Percentiles rank a stretch among this genome's conserved stretches.
Evolutionary conservation across 2,329 filamentous ascomycete genomes (phyloP).

Genomic region (Alternaria sp.): DNA sequence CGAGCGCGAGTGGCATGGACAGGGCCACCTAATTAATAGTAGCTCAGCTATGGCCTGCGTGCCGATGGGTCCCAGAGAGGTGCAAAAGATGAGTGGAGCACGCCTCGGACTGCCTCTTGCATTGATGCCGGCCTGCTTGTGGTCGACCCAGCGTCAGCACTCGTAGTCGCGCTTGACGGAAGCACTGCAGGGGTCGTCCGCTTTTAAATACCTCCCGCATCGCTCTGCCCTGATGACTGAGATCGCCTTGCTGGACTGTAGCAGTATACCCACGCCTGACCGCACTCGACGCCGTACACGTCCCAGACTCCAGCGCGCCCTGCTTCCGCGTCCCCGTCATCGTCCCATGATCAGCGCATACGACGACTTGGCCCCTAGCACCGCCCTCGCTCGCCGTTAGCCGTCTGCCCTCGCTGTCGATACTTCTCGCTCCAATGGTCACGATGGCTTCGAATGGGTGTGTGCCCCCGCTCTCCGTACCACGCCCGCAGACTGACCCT

Average conservation of each 20-base stretch:
- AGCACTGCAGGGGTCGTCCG: conserved; percentile 24
- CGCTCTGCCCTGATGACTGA: conserved; percentile 30
- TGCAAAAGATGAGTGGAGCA: conserved; percentile 26
- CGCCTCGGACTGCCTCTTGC: conserved; percentile 22
- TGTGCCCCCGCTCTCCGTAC: conserved; percentile 43
- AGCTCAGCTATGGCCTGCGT: conserved; percentile 25
- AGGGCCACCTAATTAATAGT: conserved; percentile 28
- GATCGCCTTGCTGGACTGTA: conserved; percentile 18
- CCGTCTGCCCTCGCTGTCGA: conserved; percentile 22
- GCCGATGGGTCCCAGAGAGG: conserved; percentile 30
- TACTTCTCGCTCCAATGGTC: conserved; percentile 48
- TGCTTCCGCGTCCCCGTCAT: neutral
- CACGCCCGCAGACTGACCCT: conserved; percentile 24
- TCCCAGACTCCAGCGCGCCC: neutral
- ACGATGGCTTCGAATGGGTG: conserved; percentile 54
- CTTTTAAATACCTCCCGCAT: conserved; percentile 37
- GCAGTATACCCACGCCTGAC: conserved; percentile 4
- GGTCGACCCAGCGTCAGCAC: conserved; percentile 26
- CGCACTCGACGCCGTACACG: conserved; percentile 1
- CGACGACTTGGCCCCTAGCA: conserved; percentile 4
- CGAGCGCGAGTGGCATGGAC: conserved; percentile 26
- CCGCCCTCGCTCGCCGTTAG: conserved; percentile 15
- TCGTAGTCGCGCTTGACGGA: conserved; percentile 11
- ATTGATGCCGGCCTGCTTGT: conserved; percentile 19
- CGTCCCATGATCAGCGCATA: conserved; percentile 15